Conservation (phyloP, 257 asterid species). For the Nicotiana tabacum region DNA sequence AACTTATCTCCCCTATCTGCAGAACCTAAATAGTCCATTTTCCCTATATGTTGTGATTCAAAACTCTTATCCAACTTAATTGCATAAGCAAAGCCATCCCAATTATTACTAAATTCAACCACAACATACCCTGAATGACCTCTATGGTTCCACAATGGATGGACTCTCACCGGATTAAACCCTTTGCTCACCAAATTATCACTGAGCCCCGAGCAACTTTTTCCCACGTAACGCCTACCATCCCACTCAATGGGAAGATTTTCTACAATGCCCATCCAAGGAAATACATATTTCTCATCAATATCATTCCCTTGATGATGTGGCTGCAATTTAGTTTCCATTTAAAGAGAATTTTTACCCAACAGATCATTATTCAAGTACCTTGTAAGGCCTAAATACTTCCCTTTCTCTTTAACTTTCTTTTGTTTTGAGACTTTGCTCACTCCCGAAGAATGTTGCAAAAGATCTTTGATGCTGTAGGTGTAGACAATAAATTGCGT, state of each 20-base stretch:
- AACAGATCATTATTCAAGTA: neutral
- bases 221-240: slow-evolving; percentile 29
- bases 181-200: slow-evolving; percentile 30
- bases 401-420: slow-evolving; percentile 41
- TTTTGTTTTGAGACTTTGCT: slow-evolving; percentile 35
- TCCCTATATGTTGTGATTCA: slow-evolving; percentile 39
- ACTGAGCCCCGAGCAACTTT: slow-evolving; percentile 35
- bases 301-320: slow-evolving; percentile 29
- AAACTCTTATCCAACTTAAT: slow-evolving; percentile 38
- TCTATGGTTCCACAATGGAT: slow-evolving; percentile 32
- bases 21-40: slow-evolving; percentile 19
- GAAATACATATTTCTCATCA: slow-evolving; percentile 38
- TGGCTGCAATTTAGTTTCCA: neutral
- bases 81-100: slow-evolving; percentile 43
- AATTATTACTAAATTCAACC: slow-evolving; percentile 37
- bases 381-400: neutral
- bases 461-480: slow-evolving; percentile 40
- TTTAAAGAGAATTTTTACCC: neutral
- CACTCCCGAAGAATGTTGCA: slow-evolving; percentile 49
- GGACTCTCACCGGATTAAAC: slow-evolving; percentile 37
- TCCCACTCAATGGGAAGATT: slow-evolving; percentile 31
- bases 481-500: neutral
- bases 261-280: slow-evolving; percentile 52
- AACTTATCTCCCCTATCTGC: neutral
- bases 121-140: slow-evolving; percentile 49